These are phyloP conservation scores for Mrakia hoshinonis DNA, from an alignment of 768 basidiomycete genomes.

Conservation along the genomic window DNA sequence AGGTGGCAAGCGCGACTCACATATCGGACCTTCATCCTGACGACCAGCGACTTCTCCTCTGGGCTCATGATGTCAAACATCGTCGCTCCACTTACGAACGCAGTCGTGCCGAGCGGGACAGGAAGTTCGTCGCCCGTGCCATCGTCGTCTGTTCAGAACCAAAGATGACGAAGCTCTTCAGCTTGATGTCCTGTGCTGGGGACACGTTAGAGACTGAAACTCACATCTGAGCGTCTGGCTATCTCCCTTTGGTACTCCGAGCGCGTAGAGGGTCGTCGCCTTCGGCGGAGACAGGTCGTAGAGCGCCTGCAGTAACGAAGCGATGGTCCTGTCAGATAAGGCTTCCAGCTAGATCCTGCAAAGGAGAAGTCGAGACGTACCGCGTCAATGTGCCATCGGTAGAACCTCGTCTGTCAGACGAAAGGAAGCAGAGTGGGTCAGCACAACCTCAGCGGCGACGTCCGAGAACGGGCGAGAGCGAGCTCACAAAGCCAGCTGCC, in stretches of 20 bases:
- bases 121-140: constrained; percentile 72
- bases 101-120: constrained; percentile 80
- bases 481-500: constrained; percentile 52
- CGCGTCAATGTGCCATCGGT: constrained; percentile 66
- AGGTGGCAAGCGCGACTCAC: no score
- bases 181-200: background rate
- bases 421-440: background rate
- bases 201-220: background rate
- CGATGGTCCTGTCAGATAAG: no score
- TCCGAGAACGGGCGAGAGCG: background rate
- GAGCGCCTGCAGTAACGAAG: constrained; percentile 31
- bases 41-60: constrained; percentile 68
- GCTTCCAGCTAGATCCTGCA: no score
- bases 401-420: constrained; percentile 15
- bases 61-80: constrained; percentile 73
- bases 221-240: constrained; percentile 45
- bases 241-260: constrained; percentile 59
- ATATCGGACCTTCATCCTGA: constrained; percentile 65
- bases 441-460: background rate
- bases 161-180: no score
- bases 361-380: constrained; percentile 18
- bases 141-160: constrained; percentile 58
- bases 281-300: constrained; percentile 49
- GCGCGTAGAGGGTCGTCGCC: constrained; percentile 75
- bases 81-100: constrained; percentile 59